A percentile compares a stretch with the other conserved stretches of the same genome.
Conservation (phyloP, 2,329 filamentous ascomycete species). For the Orbilia javanica region DNA sequence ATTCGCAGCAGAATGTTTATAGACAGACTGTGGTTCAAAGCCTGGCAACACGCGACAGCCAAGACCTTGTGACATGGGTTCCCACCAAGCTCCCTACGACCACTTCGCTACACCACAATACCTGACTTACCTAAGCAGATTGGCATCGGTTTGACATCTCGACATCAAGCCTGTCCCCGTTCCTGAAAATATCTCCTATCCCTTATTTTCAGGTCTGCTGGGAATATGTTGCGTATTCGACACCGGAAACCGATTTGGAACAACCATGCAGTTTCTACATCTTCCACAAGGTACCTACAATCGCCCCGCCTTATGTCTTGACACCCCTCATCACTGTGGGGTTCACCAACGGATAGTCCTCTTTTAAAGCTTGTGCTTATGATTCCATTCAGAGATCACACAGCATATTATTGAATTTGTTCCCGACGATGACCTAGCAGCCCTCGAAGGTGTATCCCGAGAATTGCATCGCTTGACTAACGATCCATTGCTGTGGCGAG, state of each 20-base stretch:
- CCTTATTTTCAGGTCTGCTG: neutral
- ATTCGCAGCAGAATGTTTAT: neutral
- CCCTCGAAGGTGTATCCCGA: slow-evolving; percentile 73
- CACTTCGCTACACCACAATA: too few species aligned
- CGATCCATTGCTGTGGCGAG: slow-evolving; percentile 82
- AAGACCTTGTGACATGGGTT: neutral
- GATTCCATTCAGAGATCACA: slow-evolving; percentile 78
- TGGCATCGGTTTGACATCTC: neutral
- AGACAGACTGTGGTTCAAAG: neutral
- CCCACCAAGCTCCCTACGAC: too few species aligned
- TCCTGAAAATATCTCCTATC: neutral
- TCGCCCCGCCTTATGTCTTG: slow-evolving; percentile 1
- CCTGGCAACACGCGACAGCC: slow-evolving; percentile 18
- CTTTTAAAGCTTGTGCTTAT: neutral
- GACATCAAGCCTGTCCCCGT: neutral
- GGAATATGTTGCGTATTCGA: slow-evolving; percentile 1
- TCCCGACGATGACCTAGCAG: slow-evolving; percentile 68
- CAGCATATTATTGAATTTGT: slow-evolving; percentile 79
- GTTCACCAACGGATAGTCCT: neutral
- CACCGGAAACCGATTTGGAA: neutral
- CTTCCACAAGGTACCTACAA: slow-evolving; percentile 49
- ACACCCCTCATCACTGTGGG: neutral
- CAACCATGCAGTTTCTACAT: slow-evolving; percentile 37
- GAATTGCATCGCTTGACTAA: slow-evolving; percentile 76
- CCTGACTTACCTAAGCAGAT: neutral